Percentiles rank a stretch among this genome's conserved stretches.
Evolutionary conservation across 345 rosid species (phyloP).

Genomic region (Sisymbrium altissimum): DNA sequence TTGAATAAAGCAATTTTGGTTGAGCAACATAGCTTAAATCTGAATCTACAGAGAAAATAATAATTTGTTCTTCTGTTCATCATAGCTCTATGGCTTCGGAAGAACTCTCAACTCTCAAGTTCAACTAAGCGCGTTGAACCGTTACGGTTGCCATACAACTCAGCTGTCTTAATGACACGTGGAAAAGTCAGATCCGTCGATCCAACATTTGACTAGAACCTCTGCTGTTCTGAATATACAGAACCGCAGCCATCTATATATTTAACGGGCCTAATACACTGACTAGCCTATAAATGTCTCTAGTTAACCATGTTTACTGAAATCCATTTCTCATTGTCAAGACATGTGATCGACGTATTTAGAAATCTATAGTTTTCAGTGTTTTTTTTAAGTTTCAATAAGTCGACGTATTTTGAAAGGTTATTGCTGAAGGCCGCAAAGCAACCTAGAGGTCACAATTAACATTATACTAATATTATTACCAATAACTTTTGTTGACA

Average conservation of each 20-base stretch:
- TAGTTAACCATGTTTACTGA: background rate
- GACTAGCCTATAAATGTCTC: background rate
- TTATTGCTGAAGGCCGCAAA: too few relatives aligned
- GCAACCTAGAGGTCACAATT: too few relatives aligned
- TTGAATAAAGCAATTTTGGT: too few relatives aligned
- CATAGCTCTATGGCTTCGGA: slow-evolving; percentile 3
- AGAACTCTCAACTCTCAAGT: background rate
- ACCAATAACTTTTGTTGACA: too few relatives aligned
- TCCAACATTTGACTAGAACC: background rate
- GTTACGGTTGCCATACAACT: background rate
- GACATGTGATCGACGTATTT: too few relatives aligned
- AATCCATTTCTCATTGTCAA: background rate
- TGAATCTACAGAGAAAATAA: background rate
- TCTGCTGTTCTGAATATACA: background rate
- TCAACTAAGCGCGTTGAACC: slow-evolving; percentile 8
- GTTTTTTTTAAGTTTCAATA: background rate
- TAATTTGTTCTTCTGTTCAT: background rate
- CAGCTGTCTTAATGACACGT: slow-evolving; percentile 13
- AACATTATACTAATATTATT: too few relatives aligned
- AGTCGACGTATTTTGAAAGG: too few relatives aligned
- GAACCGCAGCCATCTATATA: background rate
- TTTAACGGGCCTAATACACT: background rate
- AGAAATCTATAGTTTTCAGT: background rate
- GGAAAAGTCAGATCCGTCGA: slow-evolving; percentile 5
- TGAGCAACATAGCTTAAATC: background rate